Evolutionary conservation across 495 filamentous ascomycete genomes (phyloP), one percentile per base, ranked within the genome.

Genomic region (Immersiella caudata): DNA sequence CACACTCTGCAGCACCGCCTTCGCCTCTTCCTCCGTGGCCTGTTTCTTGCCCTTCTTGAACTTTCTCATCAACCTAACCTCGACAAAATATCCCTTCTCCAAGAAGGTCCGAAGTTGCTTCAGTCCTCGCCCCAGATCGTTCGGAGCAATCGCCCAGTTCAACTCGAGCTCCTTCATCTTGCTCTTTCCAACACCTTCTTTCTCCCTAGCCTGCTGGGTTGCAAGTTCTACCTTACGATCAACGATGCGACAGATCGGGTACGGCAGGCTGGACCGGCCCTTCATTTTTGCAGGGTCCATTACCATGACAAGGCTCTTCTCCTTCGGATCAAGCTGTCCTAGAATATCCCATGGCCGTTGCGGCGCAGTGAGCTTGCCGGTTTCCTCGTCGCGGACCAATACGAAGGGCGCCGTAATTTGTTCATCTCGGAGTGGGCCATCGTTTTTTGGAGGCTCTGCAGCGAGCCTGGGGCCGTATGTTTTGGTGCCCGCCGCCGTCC

Each of bases 131-230:
- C 70, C 70, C 25, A 93, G 77, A 76, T 94, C 91, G 75, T 91
- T 81, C 11, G 74, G 68, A 62, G 87, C 87, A 68, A 94, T 93
- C 26, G 89, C 87, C 93, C 93, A 97, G 76, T 92, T 92, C 67
- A 97, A 25, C 79, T 96, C 93, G 18, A 97, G 73, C 73, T 90
- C 87, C 81, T 97, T 96, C 6, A 52, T 24, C 66, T 74, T 71
- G 58, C 27, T 50, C 36, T 49, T 25, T 1, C 56, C 35, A 40
- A 71, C 66, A n/a, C 72, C 26, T 33, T 18, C 65, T 52, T 70
- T 77, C 58, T 60, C 66, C 66, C 73, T 78, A 11, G 67, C 73
- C 36, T 67, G 66, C 22, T 59, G 61, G 50, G 70, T 69, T n/a
- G 60, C 69, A 21, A 60, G 26, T 70, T 71, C 71, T 49, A 59